Conservation (phyloP, 176 grass and related monocot genomes). For the Rhynchospora tenuis region DNA sequence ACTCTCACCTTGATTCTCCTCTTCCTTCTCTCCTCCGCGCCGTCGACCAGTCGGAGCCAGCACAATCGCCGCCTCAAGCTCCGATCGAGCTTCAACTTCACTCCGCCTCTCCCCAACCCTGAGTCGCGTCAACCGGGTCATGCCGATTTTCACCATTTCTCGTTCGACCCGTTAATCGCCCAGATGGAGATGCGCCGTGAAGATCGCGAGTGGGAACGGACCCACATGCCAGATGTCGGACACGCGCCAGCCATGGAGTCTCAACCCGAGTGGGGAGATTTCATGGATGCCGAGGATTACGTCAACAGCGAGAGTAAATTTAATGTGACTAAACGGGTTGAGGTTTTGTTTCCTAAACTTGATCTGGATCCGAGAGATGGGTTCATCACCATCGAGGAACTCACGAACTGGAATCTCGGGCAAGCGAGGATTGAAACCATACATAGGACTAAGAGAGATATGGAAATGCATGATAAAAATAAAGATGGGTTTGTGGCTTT, state of each 20-base stretch:
- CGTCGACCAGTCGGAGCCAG: slow-evolving; percentile 23
- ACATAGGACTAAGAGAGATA: slow-evolving; percentile 61
- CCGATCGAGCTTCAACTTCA: slow-evolving; percentile 35
- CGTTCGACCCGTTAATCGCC: slow-evolving; percentile 78
- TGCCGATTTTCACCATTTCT: slow-evolving; percentile 32
- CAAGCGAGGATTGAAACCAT: slow-evolving; percentile 53
- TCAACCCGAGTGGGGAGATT: slow-evolving; percentile 61
- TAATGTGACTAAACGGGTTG: slow-evolving; percentile 72
- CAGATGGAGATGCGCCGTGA: slow-evolving; percentile 68
- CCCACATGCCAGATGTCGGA: slow-evolving; percentile 34
- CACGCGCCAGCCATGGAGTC: slow-evolving; percentile 80
- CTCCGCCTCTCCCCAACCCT: neutral
- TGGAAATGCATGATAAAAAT: slow-evolving; percentile 85
- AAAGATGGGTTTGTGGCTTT: slow-evolving; percentile 65
- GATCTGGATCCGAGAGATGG: slow-evolving; percentile 68
- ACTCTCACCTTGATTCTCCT: slow-evolving; percentile 34
- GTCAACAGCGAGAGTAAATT: slow-evolving; percentile 64
- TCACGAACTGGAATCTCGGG: slow-evolving; percentile 68
- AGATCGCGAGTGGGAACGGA: slow-evolving; percentile 81
- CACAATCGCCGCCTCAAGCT: slow-evolving; percentile 78
- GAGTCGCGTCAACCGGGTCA: neutral
- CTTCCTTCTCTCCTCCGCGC: slow-evolving; percentile 41
- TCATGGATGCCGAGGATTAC: slow-evolving; percentile 50
- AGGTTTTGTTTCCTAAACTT: slow-evolving; percentile 73
- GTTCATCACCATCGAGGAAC: slow-evolving; percentile 49